Conservation (phyloP, 495 filamentous ascomycete species). For the Tuber borchii region DNA sequence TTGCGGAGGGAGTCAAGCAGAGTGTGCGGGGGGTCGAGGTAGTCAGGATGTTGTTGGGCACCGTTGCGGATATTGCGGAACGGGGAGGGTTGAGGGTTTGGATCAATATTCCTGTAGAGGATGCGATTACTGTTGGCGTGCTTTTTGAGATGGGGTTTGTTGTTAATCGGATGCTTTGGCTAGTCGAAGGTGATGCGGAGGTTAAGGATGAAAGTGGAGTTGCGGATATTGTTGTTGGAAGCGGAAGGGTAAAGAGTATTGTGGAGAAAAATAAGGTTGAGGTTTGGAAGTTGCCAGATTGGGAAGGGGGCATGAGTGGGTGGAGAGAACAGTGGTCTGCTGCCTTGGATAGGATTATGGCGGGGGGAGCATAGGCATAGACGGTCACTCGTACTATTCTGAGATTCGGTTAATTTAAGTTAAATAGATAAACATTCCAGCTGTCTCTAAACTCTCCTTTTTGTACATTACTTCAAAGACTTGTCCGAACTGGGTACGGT, state of each 20-base stretch:
- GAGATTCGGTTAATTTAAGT: background rate
- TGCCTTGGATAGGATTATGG: conserved; percentile 40
- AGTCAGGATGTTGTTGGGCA: conserved; percentile 15
- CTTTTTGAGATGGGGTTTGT: conserved; percentile 31
- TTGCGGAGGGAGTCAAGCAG: conserved; percentile 11
- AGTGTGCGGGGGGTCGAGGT: conserved; percentile 24
- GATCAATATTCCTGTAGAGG: conserved; percentile 22
- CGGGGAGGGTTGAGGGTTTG: conserved; percentile 20
- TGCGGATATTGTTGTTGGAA: background rate
- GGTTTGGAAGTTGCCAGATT: conserved; percentile 26
- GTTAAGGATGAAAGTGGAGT: background rate
- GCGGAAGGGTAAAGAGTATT: conserved; percentile 4
- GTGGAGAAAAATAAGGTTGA: conserved; percentile 8
- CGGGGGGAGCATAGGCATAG: conserved; percentile 17
- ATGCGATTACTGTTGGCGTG: conserved; percentile 14
- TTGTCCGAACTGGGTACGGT: background rate
- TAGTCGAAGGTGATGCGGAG: conserved; percentile 12
- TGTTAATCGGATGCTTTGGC: conserved; percentile 30
- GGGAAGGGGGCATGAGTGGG: conserved; percentile 30
- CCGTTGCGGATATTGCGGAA: conserved; percentile 25
- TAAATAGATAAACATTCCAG: background rate
- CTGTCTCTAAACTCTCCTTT: background rate
- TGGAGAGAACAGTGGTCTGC: conserved; percentile 42
- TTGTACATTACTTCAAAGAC: background rate
- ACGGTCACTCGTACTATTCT: background rate